A percentile compares a stretch with the other conserved stretches of the same genome.
Evolutionary conservation across 2,329 filamentous ascomycete species (phyloP).

Genomic region (Epichloe coenophiala): DNA sequence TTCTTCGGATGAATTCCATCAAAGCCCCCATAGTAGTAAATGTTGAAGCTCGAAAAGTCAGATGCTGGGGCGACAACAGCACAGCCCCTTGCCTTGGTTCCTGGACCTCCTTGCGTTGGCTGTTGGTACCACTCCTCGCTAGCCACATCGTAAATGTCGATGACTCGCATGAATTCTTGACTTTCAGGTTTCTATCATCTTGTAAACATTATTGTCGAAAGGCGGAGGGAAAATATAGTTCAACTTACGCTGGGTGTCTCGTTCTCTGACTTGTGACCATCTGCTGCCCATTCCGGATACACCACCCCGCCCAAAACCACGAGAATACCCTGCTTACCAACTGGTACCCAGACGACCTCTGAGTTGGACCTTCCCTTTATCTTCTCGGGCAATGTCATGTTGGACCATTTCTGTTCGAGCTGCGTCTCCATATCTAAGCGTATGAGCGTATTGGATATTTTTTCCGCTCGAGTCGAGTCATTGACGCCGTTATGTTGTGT

Average conservation of each 20-base stretch:
- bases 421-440: constrained; percentile 44
- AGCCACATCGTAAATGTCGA: constrained; percentile 68
- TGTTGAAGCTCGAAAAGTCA: constrained; percentile 63
- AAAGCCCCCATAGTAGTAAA: constrained; percentile 77
- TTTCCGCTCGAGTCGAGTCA: constrained; percentile 23
- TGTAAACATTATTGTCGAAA: constrained; percentile 1
- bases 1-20: constrained; percentile 30
- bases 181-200: constrained; percentile 43
- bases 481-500: constrained; percentile 19
- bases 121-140: constrained; percentile 56
- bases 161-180: constrained; percentile 54
- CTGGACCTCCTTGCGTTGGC: constrained; percentile 44
- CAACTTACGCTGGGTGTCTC: constrained; percentile 20
- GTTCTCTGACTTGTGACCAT: constrained; percentile 15
- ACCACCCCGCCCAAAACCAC: constrained; percentile 65
- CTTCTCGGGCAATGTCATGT: constrained; percentile 34
- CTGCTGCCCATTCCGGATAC: constrained; percentile 35
- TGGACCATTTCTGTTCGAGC: constrained; percentile 38
- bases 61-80: constrained; percentile 59
- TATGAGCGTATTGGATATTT: constrained; percentile 43
- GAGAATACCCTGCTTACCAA: constrained; percentile 61
- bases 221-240: not conserved
- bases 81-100: constrained; percentile 52
- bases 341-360: constrained; percentile 63
- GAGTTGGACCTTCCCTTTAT: constrained; percentile 46